A percentile compares a stretch with the other conserved stretches of the same genome.
Conservation (phyloP, 768 basidiomycete genomes). For the Arthromyces matolae region DNA sequence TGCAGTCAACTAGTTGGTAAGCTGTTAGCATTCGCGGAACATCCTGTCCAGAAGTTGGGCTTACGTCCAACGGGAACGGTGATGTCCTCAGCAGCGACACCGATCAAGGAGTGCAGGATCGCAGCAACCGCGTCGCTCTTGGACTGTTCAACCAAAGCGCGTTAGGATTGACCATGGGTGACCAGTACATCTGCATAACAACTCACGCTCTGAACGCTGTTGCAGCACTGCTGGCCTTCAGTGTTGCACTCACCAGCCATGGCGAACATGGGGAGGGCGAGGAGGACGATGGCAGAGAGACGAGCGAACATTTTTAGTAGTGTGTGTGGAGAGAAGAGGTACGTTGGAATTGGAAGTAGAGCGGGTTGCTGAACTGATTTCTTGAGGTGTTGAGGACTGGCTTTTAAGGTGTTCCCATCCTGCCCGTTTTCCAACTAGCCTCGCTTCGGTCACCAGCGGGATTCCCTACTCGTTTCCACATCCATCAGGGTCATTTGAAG, state of each 20-base stretch:
- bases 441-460: too few relatives aligned
- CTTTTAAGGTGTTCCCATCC: neutral
- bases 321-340: neutral
- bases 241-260: neutral
- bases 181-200: neutral
- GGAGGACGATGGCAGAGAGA: slow-evolving; percentile 4
- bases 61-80: slow-evolving; percentile 2
- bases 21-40: too few relatives aligned
- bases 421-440: neutral
- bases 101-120: neutral
- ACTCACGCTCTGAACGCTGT: neutral
- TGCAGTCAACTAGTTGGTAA: neutral
- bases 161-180: neutral
- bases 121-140: neutral
- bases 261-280: slow-evolving; percentile 5
- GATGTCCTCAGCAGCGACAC: neutral
- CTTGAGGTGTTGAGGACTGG: neutral
- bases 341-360: neutral
- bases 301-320: slow-evolving; percentile 6
- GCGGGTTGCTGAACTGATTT: neutral
- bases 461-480: too few relatives aligned
- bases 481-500: too few relatives aligned
- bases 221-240: slow-evolving; percentile 1
- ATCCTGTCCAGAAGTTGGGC: neutral
- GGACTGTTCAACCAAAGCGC: neutral